phyloP scores from a whole-genome alignment of 108 stramenopile genomes.

The Cyclostephanos tholiformis region DNA sequence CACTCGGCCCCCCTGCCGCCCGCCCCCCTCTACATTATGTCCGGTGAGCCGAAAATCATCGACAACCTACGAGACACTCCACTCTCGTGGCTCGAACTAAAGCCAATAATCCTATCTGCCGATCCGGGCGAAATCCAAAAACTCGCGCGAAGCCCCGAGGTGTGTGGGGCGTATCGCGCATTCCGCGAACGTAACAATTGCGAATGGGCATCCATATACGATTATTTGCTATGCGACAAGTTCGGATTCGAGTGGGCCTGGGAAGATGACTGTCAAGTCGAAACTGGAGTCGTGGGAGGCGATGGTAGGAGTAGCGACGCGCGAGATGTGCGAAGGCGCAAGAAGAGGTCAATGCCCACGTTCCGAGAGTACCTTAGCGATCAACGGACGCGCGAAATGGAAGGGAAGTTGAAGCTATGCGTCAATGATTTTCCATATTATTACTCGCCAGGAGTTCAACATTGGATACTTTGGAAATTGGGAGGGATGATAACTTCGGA shows the following conservation, averaged over 20 bases:
- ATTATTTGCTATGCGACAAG: conserved; percentile 71
- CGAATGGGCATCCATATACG: conserved; percentile 64
- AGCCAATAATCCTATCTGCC: conserved; percentile 31
- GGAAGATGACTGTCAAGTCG: background rate
- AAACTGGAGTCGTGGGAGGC: background rate
- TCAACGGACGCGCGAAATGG: conserved; percentile 2
- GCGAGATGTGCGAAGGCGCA: background rate
- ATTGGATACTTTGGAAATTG: conserved; percentile 54
- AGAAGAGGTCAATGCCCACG: conserved; percentile 35
- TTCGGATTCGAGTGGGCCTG: conserved; percentile 58
- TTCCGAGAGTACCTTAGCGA: conserved; percentile 18
- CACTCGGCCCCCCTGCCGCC: no score
- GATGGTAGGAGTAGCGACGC: no score
- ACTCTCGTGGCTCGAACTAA: conserved; percentile 33
- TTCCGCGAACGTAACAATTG: conserved; percentile 42
- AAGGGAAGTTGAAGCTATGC: conserved; percentile 21
- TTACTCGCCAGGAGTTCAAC: conserved; percentile 40
- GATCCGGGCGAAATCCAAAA: conserved; percentile 39
- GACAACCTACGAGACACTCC: conserved; percentile 19
- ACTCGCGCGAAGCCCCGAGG: conserved; percentile 59
- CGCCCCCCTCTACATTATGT: background rate
- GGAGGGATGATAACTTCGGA: conserved; percentile 29
- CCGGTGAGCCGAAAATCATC: conserved; percentile 8
- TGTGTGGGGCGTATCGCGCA: conserved; percentile 54
- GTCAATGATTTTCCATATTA: conserved; percentile 53